A percentile compares a stretch with the other conserved stretches of the same genome.
Conservation (phyloP, 306 rosid species). For the Pterocarpus santalinus region DNA sequence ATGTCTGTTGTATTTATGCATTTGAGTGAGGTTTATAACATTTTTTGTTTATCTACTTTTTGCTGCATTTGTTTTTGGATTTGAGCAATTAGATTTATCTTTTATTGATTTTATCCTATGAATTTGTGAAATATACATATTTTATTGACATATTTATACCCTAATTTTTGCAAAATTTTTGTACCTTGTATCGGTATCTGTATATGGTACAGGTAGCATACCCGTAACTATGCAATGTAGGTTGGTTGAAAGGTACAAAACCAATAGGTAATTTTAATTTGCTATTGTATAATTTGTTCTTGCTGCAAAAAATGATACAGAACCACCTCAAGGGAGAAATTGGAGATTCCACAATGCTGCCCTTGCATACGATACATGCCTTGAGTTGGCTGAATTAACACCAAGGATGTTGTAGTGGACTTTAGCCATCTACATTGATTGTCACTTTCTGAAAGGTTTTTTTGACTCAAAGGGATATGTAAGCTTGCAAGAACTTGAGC, state of each 20-base stretch:
- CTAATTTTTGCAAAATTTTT: too few relatives aligned
- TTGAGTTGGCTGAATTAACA: constrained; percentile 52
- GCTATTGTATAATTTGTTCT: constrained; percentile 70
- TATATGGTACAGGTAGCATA: too few relatives aligned
- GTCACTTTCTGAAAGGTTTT: constrained; percentile 47
- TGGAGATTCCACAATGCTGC: constrained; percentile 61
- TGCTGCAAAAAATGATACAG: constrained; percentile 83
- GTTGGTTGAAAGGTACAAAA: constrained; percentile 61
- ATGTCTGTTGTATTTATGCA: too few relatives aligned
- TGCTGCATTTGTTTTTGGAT: too few relatives aligned
- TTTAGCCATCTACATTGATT: constrained; percentile 48
- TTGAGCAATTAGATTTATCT: too few relatives aligned
- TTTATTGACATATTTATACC: too few relatives aligned
- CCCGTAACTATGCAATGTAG: too few relatives aligned
- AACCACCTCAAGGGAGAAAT: constrained; percentile 62
- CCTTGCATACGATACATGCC: constrained; percentile 55
- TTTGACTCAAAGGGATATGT: constrained; percentile 49
- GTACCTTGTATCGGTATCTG: too few relatives aligned
- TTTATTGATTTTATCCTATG: too few relatives aligned
- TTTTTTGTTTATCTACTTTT: too few relatives aligned
- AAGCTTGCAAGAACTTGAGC: constrained; percentile 70
- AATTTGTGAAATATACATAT: too few relatives aligned
- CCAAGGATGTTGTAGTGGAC: constrained; percentile 42
- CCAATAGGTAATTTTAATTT: constrained; percentile 52
- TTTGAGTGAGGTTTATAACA: too few relatives aligned